Evolutionary conservation across 768 basidiomycete genomes (phyloP).

Genomic region (Leccinum disarticulatum): DNA sequence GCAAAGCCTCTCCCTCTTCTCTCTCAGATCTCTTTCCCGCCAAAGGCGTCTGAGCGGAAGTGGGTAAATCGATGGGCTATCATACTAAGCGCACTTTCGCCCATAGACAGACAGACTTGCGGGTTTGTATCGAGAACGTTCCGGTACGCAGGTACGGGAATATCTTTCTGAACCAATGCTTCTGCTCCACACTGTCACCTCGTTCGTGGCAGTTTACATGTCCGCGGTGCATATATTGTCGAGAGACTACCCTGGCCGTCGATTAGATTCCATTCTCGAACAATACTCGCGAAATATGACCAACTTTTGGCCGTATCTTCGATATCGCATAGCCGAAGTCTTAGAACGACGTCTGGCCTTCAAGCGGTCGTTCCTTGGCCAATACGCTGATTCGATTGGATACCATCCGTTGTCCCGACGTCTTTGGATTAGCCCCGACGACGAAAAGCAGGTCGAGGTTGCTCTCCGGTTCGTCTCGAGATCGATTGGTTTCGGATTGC

Average conservation of each 20-base stretch:
- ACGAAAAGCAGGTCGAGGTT: constrained; percentile 51
- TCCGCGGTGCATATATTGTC: constrained; percentile 54
- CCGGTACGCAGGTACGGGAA: constrained; percentile 56
- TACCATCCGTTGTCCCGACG: constrained; percentile 38
- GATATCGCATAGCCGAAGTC: constrained; percentile 47
- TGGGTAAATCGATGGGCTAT: constrained; percentile 52
- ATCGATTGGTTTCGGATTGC: not conserved
- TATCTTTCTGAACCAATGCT: constrained; percentile 1
- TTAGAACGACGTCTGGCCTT: constrained; percentile 39
- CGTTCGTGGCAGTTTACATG: constrained; percentile 50
- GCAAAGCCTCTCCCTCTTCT: constrained; percentile 27
- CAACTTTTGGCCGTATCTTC: constrained; percentile 75
- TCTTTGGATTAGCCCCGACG: constrained; percentile 62
- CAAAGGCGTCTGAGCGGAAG: constrained; percentile 57
- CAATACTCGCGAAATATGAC: constrained; percentile 46
- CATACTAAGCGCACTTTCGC: constrained; percentile 48
- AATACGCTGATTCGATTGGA: constrained; percentile 28
- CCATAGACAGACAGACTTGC: constrained; percentile 45
- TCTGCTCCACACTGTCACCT: constrained; percentile 1
- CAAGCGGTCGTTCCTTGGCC: constrained; percentile 50
- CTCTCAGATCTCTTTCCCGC: constrained; percentile 51
- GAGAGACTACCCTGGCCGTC: constrained; percentile 48
- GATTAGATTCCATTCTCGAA: constrained; percentile 41
- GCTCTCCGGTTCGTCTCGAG: constrained; percentile 50
- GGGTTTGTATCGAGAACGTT: constrained; percentile 57